Evolutionary conservation across 495 filamentous ascomycete genomes (phyloP).

Genomic region (Talaromyces nanjingensis): DNA sequence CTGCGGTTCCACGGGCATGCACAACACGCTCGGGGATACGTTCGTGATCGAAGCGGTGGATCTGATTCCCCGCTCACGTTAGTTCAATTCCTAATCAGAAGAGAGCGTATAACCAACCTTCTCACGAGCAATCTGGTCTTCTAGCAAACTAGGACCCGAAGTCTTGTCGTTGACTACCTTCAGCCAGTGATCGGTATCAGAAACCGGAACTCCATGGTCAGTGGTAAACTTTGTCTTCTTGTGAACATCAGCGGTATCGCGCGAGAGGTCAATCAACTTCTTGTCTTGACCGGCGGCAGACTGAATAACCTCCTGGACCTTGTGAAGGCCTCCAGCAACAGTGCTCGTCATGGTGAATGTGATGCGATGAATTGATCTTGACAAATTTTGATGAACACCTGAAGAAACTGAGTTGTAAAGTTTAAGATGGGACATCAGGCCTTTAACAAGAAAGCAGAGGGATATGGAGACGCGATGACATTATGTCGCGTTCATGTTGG

Average conservation of each 20-base stretch:
- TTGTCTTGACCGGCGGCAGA: slow-evolving; percentile 20
- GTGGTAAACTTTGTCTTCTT: slow-evolving; percentile 53
- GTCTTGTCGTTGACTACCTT: slow-evolving; percentile 51
- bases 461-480: neutral
- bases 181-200: slow-evolving; percentile 74
- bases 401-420: neutral
- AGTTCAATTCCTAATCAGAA: no score
- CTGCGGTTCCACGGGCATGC: slow-evolving; percentile 76
- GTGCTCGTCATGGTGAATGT: slow-evolving; percentile 18
- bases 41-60: slow-evolving; percentile 79
- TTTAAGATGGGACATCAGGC: neutral
- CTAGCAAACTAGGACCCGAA: slow-evolving; percentile 68
- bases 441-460: neutral
- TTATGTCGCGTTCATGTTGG: neutral
- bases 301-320: slow-evolving; percentile 23
- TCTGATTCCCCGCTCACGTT: slow-evolving; percentile 23
- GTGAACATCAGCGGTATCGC: slow-evolving; percentile 28
- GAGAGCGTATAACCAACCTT: slow-evolving; percentile 43
- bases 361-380: neutral
- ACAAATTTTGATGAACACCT: neutral
- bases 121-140: slow-evolving; percentile 73
- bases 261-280: slow-evolving; percentile 26
- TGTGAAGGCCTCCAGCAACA: slow-evolving; percentile 22
- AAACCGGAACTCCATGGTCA: slow-evolving; percentile 71
- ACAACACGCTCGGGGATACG: slow-evolving; percentile 85